Conservation (phyloP, 306 rosid genomes). For the Senna tora region DNA sequence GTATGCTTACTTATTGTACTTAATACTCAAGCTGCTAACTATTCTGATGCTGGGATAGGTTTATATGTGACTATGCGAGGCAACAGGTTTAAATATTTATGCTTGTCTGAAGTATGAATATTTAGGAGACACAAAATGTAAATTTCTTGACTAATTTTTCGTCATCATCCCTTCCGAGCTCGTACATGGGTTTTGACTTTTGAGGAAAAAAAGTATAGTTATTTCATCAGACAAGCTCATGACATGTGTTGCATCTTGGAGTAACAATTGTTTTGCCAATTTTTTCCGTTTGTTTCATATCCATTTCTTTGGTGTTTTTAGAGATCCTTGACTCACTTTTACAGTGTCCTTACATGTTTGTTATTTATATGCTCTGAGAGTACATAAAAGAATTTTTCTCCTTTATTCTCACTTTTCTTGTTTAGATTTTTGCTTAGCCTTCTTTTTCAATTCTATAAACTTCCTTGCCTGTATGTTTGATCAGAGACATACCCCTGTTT, state of each 20-base stretch:
- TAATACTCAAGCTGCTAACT: background rate
- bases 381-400: background rate
- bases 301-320: constrained; percentile 1
- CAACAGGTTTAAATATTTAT: background rate
- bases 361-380: background rate
- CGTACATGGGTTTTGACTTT: background rate
- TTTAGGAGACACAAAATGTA: background rate
- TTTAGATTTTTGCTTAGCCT: constrained; percentile 6
- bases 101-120: background rate
- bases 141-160: background rate
- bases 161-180: background rate
- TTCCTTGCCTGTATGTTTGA: constrained; percentile 39
- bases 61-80: background rate
- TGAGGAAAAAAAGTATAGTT: background rate
- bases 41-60: background rate
- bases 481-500: constrained; percentile 81
- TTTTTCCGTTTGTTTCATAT: background rate
- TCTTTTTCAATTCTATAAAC: constrained; percentile 3
- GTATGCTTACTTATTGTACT: background rate
- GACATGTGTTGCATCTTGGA: constrained; percentile 4
- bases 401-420: constrained; percentile 9
- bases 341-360: background rate
- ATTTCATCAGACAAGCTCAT: background rate
- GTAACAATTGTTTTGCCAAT: background rate
- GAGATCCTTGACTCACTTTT: constrained; percentile 1